Conservation (phyloP, 2,329 filamentous ascomycete genomes). For the Beauveria caledonica region DNA sequence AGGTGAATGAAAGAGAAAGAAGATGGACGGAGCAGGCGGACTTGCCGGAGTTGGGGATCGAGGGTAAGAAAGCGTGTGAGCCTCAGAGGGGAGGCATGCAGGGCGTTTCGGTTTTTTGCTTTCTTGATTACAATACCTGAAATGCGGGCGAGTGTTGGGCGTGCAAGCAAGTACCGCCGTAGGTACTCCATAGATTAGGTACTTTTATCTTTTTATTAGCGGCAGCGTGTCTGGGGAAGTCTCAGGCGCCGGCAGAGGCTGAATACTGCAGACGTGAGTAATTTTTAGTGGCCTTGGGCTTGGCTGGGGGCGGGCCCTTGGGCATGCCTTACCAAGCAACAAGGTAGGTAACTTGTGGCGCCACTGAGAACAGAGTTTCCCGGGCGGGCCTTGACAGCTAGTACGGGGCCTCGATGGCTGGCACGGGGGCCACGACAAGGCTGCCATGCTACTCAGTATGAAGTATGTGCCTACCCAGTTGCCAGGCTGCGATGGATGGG, state of each 20-base stretch:
- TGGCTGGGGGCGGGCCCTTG: no score
- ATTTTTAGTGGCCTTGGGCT: no score
- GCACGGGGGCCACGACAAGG: no score
- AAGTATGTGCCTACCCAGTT: no score
- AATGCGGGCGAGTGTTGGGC: neutral
- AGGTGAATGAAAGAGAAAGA: neutral
- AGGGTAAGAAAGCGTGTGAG: neutral
- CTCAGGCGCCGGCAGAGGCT: neutral
- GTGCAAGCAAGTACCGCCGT: no score
- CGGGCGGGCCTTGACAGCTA: neutral
- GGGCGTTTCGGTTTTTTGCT: neutral
- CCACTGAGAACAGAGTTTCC: neutral
- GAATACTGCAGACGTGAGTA: no score
- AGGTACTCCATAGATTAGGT: no score
- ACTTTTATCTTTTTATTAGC: neutral
- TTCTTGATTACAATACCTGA: neutral
- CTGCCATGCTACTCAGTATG: no score
- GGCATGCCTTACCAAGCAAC: no score
- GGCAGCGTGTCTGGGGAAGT: neutral
- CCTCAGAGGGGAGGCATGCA: neutral
- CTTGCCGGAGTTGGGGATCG: constrained; percentile 1
- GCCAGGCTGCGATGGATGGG: no score
- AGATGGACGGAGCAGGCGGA: neutral
- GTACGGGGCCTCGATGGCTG: no score
- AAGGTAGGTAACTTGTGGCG: neutral